Conservation (phyloP, 2,329 filamentous ascomycete genomes). For the Huntiella savannae region DNA sequence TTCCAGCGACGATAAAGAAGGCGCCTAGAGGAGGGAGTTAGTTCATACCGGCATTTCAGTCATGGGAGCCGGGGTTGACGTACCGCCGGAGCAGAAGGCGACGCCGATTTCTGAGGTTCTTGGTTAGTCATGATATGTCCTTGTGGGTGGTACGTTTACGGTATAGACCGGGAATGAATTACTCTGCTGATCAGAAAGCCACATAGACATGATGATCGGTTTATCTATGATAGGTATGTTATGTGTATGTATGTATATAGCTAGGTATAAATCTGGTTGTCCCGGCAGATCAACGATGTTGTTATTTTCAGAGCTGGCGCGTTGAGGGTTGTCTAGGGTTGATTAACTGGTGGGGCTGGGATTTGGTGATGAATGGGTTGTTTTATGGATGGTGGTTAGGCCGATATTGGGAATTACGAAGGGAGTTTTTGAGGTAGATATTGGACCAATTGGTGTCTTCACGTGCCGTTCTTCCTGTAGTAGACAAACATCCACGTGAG, state of each 20-base stretch:
- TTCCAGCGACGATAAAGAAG: slow-evolving; percentile 84
- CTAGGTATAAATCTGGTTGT: neutral
- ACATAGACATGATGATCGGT: slow-evolving; percentile 65
- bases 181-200: slow-evolving; percentile 94
- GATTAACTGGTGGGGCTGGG: too few species aligned
- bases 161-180: slow-evolving; percentile 14
- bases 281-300: neutral
- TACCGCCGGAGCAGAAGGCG: slow-evolving; percentile 94
- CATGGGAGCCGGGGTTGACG: slow-evolving; percentile 17
- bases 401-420: too few species aligned
- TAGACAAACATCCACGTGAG: too few species aligned
- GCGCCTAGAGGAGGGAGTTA: slow-evolving; percentile 38
- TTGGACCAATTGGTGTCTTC: too few species aligned
- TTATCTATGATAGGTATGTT: neutral
- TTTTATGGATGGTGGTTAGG: too few species aligned
- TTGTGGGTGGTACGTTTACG: neutral
- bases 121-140: slow-evolving; percentile 14
- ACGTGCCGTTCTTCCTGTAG: too few species aligned
- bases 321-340: too few species aligned
- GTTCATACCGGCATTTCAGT: neutral
- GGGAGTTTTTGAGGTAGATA: too few species aligned
- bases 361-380: too few species aligned
- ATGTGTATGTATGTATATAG: neutral
- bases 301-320: too few species aligned
- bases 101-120: slow-evolving; percentile 68